A percentile compares a stretch with the other conserved stretches of the same genome.
These are phyloP conservation scores for Gilbertella persicaria DNA, from an alignment of 371 early-diverging fungal genomes.

Conservation along the genomic window DNA sequence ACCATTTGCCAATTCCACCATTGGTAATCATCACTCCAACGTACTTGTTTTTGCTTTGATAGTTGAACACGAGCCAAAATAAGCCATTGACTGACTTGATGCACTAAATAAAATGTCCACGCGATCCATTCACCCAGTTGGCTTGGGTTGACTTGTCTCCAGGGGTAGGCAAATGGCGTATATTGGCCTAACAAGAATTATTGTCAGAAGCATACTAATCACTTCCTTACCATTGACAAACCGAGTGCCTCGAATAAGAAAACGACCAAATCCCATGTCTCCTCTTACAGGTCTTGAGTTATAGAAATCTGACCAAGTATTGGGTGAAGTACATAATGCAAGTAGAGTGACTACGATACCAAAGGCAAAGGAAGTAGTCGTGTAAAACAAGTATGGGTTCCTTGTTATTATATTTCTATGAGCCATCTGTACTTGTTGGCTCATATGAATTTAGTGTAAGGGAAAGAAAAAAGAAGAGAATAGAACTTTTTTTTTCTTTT, in stretches of 20 bases:
- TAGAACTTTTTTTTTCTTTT: neutral
- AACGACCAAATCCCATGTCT: slow-evolving; percentile 45
- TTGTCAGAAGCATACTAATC: neutral
- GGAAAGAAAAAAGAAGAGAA: neutral
- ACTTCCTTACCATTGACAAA: slow-evolving; percentile 26
- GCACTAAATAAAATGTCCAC: slow-evolving; percentile 36
- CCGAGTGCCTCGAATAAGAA: slow-evolving; percentile 40
- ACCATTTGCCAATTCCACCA: slow-evolving; percentile 52
- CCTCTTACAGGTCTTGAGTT: slow-evolving; percentile 42
- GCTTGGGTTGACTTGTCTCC: slow-evolving; percentile 31
- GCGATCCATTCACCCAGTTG: slow-evolving; percentile 19
- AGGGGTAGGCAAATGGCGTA: slow-evolving; percentile 48
- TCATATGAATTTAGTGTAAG: neutral
- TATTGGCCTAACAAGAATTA: slow-evolving; percentile 22
- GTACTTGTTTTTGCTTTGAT: slow-evolving; percentile 11
- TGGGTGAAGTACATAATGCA: slow-evolving; percentile 18
- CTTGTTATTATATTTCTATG: neutral
- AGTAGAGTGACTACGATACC: slow-evolving; percentile 13
- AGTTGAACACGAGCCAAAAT: slow-evolving; percentile 32
- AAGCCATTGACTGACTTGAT: slow-evolving; percentile 42
- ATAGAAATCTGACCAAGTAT: slow-evolving; percentile 34
- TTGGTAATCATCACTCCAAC: slow-evolving; percentile 34
- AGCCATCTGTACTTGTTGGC: neutral
- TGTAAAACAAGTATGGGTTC: slow-evolving; percentile 4
- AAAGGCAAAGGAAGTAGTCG: slow-evolving; percentile 17